Evolutionary conservation across 2,329 filamentous ascomycete species (phyloP).

Genomic region (Leptographium wingfieldii): DNA sequence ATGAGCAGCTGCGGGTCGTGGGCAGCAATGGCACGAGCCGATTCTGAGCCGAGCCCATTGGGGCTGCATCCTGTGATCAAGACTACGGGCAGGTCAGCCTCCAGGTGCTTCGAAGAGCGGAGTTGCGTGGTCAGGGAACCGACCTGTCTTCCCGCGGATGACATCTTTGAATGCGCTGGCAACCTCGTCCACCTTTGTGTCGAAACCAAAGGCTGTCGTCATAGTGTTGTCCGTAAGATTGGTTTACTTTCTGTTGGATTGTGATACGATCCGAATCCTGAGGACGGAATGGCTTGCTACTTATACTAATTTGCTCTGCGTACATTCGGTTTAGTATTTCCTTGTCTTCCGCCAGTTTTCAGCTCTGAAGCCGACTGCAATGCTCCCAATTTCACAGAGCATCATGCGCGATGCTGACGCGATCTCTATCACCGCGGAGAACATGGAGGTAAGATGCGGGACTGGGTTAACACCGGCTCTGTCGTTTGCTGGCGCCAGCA

Average conservation of each 20-base stretch:
- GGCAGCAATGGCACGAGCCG: constrained; percentile 5
- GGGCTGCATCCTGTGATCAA: constrained; percentile 12
- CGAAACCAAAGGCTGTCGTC: background rate
- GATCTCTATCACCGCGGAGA: background rate
- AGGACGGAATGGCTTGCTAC: background rate
- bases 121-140: background rate
- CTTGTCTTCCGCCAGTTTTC: background rate
- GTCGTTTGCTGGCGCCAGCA: background rate
- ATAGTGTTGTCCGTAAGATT: background rate
- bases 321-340: background rate
- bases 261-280: background rate
- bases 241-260: background rate
- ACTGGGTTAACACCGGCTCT: background rate
- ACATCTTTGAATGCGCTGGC: background rate
- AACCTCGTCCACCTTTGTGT: background rate
- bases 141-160: background rate
- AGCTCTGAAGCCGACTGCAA: background rate
- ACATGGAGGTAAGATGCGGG: background rate
- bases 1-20: constrained; percentile 10
- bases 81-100: constrained; percentile 1
- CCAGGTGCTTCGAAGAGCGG: background rate
- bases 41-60: constrained; percentile 9
- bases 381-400: no score
- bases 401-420: background rate
- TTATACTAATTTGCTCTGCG: background rate